These are phyloP conservation scores for Leishmania tropica DNA, from an alignment of 208 protist genomes.

Conservation along the genomic window DNA sequence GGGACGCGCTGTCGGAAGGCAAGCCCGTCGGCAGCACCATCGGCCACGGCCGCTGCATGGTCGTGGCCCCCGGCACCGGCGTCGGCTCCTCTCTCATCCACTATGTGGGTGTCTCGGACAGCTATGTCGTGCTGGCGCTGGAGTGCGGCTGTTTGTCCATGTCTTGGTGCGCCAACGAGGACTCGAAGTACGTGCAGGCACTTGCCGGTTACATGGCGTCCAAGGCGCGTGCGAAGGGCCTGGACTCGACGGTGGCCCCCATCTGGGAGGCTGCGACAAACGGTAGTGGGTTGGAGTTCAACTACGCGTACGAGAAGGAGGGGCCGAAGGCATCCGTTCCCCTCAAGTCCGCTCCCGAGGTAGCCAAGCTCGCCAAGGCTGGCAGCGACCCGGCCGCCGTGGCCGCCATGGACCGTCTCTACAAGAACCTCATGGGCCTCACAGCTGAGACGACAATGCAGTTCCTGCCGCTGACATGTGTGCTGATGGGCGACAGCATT, in stretches of 20 bases:
- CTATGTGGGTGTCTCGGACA: slow-evolving; percentile 38
- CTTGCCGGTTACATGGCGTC: slow-evolving; percentile 29
- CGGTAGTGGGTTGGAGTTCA: slow-evolving; percentile 47
- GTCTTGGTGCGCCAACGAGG: slow-evolving; percentile 14
- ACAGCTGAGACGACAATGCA: slow-evolving; percentile 57
- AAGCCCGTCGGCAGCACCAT: slow-evolving; percentile 31
- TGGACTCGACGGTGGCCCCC: slow-evolving; percentile 24
- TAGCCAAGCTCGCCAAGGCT: slow-evolving; percentile 51
- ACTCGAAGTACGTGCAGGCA: slow-evolving; percentile 22
- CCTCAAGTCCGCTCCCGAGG: slow-evolving; percentile 38
- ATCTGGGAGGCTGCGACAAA: slow-evolving; percentile 53
- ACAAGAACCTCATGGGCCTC: slow-evolving; percentile 52
- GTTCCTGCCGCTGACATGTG: slow-evolving; percentile 63
- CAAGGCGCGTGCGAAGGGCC: slow-evolving; percentile 3
- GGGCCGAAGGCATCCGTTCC: slow-evolving; percentile 4
- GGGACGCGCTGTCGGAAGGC: slow-evolving; percentile 30
- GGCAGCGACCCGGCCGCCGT: slow-evolving; percentile 44
- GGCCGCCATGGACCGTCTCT: slow-evolving; percentile 49
- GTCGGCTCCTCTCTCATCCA: slow-evolving; percentile 68
- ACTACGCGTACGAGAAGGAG: slow-evolving; percentile 48
- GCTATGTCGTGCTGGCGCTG: slow-evolving; percentile 51
- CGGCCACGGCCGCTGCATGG: slow-evolving; percentile 50
- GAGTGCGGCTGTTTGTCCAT: slow-evolving; percentile 57
- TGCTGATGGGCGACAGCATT: slow-evolving; percentile 72
- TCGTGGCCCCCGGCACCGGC: slow-evolving; percentile 65